phyloP scores from a whole-genome alignment of 2,329 filamentous ascomycete genomes.

The Penicillium sp. region DNA sequence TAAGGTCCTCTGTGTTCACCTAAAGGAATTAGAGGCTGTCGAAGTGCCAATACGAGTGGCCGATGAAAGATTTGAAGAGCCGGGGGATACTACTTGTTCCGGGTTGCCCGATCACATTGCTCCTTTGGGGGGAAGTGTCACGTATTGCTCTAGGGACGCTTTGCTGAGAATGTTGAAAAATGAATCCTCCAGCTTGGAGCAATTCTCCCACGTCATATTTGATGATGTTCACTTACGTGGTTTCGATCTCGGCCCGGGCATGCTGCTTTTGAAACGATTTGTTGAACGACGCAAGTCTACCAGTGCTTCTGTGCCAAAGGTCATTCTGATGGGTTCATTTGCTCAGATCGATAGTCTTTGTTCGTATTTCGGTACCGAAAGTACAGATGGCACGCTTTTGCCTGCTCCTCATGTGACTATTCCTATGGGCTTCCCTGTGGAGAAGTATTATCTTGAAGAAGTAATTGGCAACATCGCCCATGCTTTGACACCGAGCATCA shows the following conservation, averaged over 20 bases:
- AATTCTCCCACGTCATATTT: constrained; percentile 48
- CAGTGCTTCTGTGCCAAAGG: constrained; percentile 38
- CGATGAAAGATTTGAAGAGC: constrained; percentile 40
- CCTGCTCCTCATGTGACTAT: constrained; percentile 43
- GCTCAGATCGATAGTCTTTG: constrained; percentile 46
- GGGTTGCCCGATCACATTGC: constrained; percentile 41
- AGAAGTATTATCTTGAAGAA: constrained; percentile 43
- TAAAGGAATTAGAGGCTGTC: constrained; percentile 48
- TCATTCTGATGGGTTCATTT: constrained; percentile 51
- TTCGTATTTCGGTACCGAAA: constrained; percentile 39
- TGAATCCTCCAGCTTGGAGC: constrained; percentile 36
- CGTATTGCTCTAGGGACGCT: constrained; percentile 52
- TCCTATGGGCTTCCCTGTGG: constrained; percentile 45
- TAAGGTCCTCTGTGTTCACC: constrained; percentile 52
- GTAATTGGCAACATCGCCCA: constrained; percentile 31
- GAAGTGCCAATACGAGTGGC: constrained; percentile 48
- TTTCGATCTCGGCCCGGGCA: constrained; percentile 45
- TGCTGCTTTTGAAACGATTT: constrained; percentile 45
- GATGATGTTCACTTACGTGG: constrained; percentile 53
- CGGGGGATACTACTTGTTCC: constrained; percentile 46
- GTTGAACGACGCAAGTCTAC: constrained; percentile 33
- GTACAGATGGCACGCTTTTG: constrained; percentile 26
- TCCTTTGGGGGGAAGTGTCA: constrained; percentile 41
- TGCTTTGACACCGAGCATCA: constrained; percentile 19
- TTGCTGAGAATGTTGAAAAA: constrained; percentile 45